phyloP scores from a whole-genome alignment of 305 asterid genomes.

The Fraxinus baroniana region DNA sequence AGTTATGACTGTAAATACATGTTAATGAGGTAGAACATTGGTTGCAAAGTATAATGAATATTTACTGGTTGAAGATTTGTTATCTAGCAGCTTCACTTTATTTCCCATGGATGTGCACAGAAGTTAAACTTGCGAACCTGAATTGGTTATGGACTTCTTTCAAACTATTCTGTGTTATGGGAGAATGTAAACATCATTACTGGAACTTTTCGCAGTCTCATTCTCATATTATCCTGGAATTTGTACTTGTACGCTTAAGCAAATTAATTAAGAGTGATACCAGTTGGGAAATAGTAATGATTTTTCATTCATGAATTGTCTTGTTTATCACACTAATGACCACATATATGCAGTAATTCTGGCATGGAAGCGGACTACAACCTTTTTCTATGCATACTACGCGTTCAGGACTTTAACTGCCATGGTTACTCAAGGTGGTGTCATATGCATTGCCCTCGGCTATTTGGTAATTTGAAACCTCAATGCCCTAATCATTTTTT shows the following conservation, averaged over 20 bases:
- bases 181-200: not conserved
- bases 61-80: not conserved
- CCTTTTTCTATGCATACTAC: constrained; percentile 43
- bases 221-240: not conserved
- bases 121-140: not conserved
- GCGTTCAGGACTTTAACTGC: constrained; percentile 40
- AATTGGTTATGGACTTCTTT: not conserved
- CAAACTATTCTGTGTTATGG: not conserved
- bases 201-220: not conserved
- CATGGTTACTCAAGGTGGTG: constrained; percentile 42
- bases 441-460: constrained; percentile 44
- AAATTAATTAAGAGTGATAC: not conserved
- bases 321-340: not conserved
- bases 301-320: not conserved
- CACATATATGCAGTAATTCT: constrained; percentile 31
- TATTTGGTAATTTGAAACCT: constrained; percentile 34
- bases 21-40: not conserved
- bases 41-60: not conserved
- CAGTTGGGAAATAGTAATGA: not conserved
- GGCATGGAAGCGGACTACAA: constrained; percentile 37
- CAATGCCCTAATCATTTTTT: not conserved
- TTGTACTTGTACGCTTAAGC: not conserved
- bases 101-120: not conserved
- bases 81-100: not conserved
- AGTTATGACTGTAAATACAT: not conserved